phyloP scores from a whole-genome alignment of 2,329 filamentous ascomycete species.

The Trichocomaceae sp. region DNA sequence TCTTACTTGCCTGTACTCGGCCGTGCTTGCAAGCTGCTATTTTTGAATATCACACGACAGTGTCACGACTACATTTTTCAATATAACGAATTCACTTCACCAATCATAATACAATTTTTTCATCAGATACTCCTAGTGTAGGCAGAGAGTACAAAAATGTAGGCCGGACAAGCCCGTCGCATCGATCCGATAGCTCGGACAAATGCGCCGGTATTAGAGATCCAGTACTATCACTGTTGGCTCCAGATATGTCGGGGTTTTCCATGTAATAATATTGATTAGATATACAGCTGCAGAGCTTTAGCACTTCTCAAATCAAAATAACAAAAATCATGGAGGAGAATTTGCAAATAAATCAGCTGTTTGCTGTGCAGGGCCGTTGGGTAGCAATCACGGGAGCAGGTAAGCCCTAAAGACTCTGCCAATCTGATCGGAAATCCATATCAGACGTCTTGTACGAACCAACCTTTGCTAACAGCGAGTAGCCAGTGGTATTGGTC shows the following conservation, averaged over 20 bases:
- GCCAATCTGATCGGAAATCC: neutral
- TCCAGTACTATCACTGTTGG: neutral
- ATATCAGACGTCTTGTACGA: neutral
- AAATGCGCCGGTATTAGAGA: neutral
- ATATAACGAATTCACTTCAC: neutral
- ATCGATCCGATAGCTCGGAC: neutral
- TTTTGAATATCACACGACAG: neutral
- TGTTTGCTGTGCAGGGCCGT: constrained; percentile 2
- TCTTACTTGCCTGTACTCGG: neutral
- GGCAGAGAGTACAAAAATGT: neutral
- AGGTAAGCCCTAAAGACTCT: neutral
- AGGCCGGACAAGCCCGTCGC: constrained; percentile 1
- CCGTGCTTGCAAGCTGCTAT: neutral
- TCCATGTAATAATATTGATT: neutral
- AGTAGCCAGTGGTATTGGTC: constrained; percentile 16
- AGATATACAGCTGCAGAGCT: neutral
- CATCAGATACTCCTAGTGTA: neutral
- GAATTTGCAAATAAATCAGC: neutral
- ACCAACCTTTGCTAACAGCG: neutral
- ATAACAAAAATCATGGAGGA: neutral
- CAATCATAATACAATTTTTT: neutral
- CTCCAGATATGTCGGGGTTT: neutral
- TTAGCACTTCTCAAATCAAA: neutral
- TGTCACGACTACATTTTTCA: too few species aligned
- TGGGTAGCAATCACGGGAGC: constrained; percentile 12